A percentile compares a stretch with the other conserved stretches of the same genome.
phyloP scores from a whole-genome alignment of 495 filamentous ascomycete genomes.

The Talaromyces nanjingensis region DNA sequence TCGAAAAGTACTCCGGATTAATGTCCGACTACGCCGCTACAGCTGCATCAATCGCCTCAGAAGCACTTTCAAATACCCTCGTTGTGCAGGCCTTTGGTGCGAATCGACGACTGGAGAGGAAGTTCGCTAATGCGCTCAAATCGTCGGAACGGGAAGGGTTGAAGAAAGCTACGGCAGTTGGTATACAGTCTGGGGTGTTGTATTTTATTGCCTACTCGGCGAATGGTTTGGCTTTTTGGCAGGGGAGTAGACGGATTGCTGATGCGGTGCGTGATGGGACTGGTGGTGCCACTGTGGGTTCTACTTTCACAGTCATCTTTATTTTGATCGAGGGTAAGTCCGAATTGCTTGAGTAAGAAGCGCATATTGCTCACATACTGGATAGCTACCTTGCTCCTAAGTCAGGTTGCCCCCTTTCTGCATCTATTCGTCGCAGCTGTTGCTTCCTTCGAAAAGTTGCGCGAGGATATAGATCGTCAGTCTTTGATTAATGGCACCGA shows the following conservation, averaged over 20 bases:
- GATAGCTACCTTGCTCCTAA: constrained; percentile 52
- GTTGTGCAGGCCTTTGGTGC: constrained; percentile 47
- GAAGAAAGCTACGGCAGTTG: constrained; percentile 53
- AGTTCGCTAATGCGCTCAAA: constrained; percentile 42
- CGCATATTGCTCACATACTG: constrained; percentile 10
- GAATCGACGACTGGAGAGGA: constrained; percentile 41
- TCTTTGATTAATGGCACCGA: constrained; percentile 43
- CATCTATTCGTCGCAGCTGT: constrained; percentile 52
- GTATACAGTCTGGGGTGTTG: constrained; percentile 54
- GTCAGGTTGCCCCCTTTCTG: constrained; percentile 56
- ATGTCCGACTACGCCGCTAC: constrained; percentile 44
- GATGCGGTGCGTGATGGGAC: constrained; percentile 30
- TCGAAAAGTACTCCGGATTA: constrained; percentile 49
- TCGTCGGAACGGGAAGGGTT: constrained; percentile 42
- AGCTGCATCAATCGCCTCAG: constrained; percentile 43
- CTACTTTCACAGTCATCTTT: constrained; percentile 21
- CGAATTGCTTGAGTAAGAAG: background rate
- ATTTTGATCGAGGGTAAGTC: constrained; percentile 29
- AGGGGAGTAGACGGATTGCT: constrained; percentile 49
- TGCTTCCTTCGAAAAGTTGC: constrained; percentile 44
- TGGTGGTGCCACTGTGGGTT: constrained; percentile 40
- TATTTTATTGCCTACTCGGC: constrained; percentile 61
- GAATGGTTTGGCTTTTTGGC: constrained; percentile 62
- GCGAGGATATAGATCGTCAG: constrained; percentile 42
- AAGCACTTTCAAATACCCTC: constrained; percentile 37